Base-by-base conservation (phyloP, 2,329 filamentous ascomycete species). In the Rhinocladiella similis region DNA sequence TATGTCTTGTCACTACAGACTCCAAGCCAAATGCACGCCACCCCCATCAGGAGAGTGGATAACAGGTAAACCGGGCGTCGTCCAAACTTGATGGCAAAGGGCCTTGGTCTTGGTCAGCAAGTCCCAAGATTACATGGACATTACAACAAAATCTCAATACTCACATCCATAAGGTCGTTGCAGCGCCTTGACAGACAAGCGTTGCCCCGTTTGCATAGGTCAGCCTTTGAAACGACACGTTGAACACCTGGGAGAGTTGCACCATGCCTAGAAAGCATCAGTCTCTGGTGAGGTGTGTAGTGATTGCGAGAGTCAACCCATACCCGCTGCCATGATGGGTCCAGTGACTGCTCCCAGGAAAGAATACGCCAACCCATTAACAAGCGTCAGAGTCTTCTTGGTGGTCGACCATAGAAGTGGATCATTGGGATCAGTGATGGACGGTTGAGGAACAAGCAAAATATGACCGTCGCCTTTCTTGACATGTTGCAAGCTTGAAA, bases 1-100 rank as follows among this genome's bases (percentile, higher is more conserved):
- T 72, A 60, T 12, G 68, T 56, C 25, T 27, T 27, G 4, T 7
- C 25, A 4, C 7, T 27, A 27, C 25, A 4, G 3, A 72, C 73
- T 0, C 83, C 84, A 60, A 82, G 76, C 83, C 81, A 84, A 55
- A 84, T 80, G 22, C 75, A 77, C 14, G 77, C 78, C 2, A 70
- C 77, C 29, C 83, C 71, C 62, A 77, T 81, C 56, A 83, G 73
- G 42, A 82, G 63, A 14, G 77, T 77, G 2, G 79, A 82, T 42
- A 75, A 63, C 35, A 84, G 77, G 48, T 76, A 73, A 1, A 82
- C 81, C 0, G 80, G 79, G 29, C 81, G 74, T 52, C 81, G 73
- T n/a, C 81, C 81, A 53, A 68, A 73, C 52, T 74, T 73, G 27
- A 71, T 64, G 35, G 72, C n/a, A 68, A 14, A 73, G 47, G 0